Evolutionary conservation across 176 grass and related monocot genomes (phyloP).

Genomic region (Puccinellia tenuiflora): DNA sequence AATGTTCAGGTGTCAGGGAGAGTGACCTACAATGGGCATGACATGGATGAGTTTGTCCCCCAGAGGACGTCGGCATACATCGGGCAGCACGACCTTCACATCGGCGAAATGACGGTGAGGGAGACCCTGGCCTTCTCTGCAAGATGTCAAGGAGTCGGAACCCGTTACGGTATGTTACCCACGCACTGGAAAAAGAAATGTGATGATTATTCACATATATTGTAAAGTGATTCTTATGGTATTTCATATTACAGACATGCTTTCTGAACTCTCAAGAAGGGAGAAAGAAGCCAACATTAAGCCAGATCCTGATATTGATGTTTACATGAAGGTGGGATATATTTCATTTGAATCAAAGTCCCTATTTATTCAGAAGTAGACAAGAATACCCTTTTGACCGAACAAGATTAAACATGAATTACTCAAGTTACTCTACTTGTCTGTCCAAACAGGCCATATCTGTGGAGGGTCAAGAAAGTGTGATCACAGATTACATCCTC

Average conservation of each 20-base stretch:
- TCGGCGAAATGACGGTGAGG: slow-evolving; percentile 89
- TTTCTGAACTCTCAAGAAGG: slow-evolving; percentile 82
- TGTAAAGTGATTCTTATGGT: background rate
- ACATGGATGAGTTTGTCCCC: slow-evolving; percentile 92
- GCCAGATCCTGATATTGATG: slow-evolving; percentile 88
- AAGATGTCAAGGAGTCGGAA: slow-evolving; percentile 91
- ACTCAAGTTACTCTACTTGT: slow-evolving; percentile 2
- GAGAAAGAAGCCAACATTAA: slow-evolving; percentile 88
- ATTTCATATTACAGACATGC: slow-evolving; percentile 68
- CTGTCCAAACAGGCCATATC: slow-evolving; percentile 63
- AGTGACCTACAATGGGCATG: slow-evolving; percentile 83
- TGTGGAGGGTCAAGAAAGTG: slow-evolving; percentile 87
- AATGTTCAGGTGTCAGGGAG: slow-evolving; percentile 59
- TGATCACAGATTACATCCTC: slow-evolving; percentile 91
- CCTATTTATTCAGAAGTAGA: background rate
- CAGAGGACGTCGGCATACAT: slow-evolving; percentile 88
- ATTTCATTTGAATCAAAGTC: background rate
- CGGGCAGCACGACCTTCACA: slow-evolving; percentile 71
- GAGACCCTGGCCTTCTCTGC: slow-evolving; percentile 79
- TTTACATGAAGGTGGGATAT: slow-evolving; percentile 76
- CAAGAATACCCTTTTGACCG: background rate
- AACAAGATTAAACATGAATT: background rate
- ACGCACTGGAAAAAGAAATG: background rate
- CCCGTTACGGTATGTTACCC: slow-evolving; percentile 65
- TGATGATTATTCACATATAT: background rate